Evolutionary conservation across 1,139 yeast species (phyloP).

Genomic region (Yamadazyma jaroonii): DNA sequence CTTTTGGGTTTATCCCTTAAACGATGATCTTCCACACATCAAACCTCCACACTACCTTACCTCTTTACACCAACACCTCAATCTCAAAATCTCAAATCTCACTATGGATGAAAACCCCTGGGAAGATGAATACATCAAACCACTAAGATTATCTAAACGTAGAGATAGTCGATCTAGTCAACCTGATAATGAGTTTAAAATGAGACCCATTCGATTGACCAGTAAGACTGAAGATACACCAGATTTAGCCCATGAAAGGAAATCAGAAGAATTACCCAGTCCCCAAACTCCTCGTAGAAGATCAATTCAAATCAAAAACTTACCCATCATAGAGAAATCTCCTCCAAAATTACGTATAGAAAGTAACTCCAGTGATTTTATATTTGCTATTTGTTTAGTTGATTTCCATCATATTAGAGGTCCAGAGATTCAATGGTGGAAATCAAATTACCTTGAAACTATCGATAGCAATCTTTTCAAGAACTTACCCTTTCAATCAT

Average conservation of each 20-base stretch:
- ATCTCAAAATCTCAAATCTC: conserved; percentile 1
- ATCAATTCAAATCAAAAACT: conserved; percentile 36
- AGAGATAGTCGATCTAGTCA: conserved; percentile 15
- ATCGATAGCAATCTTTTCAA: conserved; percentile 63
- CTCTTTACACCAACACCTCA: no score
- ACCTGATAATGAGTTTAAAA: conserved; percentile 12
- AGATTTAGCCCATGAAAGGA: background rate
- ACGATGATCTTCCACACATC: no score
- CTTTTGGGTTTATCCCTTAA: no score
- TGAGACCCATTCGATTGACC: conserved; percentile 16
- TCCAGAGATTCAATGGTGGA: conserved; percentile 94
- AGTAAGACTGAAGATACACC: conserved; percentile 4
- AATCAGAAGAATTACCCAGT: conserved; percentile 2
- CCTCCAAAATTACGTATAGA: conserved; percentile 15
- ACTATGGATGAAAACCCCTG: conserved; percentile 15
- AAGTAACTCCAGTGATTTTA: conserved; percentile 27
- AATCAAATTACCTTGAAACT: conserved; percentile 54
- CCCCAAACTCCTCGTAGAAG: conserved; percentile 18
- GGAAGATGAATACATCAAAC: conserved; percentile 22
- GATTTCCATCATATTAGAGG: conserved; percentile 95
- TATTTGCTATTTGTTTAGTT: conserved; percentile 84
- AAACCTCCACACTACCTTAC: no score
- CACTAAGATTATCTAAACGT: conserved; percentile 33
- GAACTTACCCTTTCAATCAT: conserved; percentile 88
- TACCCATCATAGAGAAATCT: conserved; percentile 27